Evolutionary conservation across 225 moss, liverwort and hornwort species (phyloP).

Genomic region (Sphagnum tenellum): DNA sequence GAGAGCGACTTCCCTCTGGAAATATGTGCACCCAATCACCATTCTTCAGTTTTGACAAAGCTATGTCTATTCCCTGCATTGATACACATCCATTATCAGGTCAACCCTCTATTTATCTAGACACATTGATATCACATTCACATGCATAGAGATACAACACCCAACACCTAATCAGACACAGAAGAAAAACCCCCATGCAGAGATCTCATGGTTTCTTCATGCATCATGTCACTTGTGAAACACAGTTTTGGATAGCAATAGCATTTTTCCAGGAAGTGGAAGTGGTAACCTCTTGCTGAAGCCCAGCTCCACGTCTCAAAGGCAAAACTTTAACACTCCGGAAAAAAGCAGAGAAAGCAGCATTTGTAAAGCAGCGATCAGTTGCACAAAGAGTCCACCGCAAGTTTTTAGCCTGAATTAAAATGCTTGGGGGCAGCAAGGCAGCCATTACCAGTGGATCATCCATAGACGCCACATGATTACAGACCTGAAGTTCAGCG

Average conservation of each 20-base stretch:
- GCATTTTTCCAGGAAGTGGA: too few species aligned
- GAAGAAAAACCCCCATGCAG: too few species aligned
- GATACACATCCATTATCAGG: neutral
- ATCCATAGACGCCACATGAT: slow-evolving; percentile 91
- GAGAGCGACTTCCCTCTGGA: slow-evolving; percentile 91
- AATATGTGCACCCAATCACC: slow-evolving; percentile 99
- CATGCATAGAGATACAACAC: too few species aligned
- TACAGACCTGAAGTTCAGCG: slow-evolving; percentile 53
- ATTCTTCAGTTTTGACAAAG: slow-evolving; percentile 76
- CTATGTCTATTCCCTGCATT: slow-evolving; percentile 81
- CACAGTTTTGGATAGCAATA: too few species aligned
- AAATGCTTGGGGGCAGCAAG: slow-evolving; percentile 54
- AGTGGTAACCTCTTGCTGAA: slow-evolving; percentile 70
- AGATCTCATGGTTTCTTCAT: too few species aligned
- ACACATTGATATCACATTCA: neutral
- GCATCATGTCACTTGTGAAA: too few species aligned
- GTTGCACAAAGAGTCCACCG: slow-evolving; percentile 97
- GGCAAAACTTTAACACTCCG: slow-evolving; percentile 92
- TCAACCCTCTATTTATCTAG: neutral
- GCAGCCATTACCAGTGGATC: slow-evolving; percentile 97
- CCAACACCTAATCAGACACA: too few species aligned
- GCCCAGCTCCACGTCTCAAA: slow-evolving; percentile 75
- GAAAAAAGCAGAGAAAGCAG: slow-evolving; percentile 83
- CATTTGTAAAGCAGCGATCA: slow-evolving; percentile 83
- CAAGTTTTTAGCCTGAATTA: slow-evolving; percentile 63